These are phyloP conservation scores for Mortierella antarctica DNA, from an alignment of 192 early-diverging fungal genomes.

Conservation along the genomic window DNA sequence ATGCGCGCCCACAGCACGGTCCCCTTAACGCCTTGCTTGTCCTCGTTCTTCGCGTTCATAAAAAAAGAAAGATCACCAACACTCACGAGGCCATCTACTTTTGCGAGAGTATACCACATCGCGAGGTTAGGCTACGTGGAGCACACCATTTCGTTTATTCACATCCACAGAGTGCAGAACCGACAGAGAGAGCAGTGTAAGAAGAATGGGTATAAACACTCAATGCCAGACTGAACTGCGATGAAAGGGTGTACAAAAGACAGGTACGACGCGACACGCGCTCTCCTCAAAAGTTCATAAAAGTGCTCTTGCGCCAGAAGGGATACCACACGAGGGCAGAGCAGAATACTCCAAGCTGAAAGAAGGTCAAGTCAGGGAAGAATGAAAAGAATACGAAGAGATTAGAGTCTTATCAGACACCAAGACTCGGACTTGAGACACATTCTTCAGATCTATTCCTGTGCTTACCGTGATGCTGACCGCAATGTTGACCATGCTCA, in stretches of 20 bases:
- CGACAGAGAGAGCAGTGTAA: no score
- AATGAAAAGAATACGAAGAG: background rate
- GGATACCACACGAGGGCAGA: conserved; percentile 42
- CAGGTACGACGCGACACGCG: no score
- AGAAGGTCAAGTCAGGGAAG: background rate
- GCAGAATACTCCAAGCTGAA: conserved; percentile 44
- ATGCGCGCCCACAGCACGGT: no score
- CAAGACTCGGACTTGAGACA: background rate
- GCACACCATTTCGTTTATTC: no score
- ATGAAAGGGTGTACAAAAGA: background rate
- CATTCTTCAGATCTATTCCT: conserved; percentile 1
- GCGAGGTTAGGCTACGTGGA: no score
- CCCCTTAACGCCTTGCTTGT: no score
- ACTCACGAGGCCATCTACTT: no score
- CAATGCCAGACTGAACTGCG: background rate
- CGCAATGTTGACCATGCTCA: conserved; percentile 68
- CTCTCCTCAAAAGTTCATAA: conserved; percentile 43
- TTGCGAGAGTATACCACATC: no score
- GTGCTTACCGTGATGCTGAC: conserved; percentile 67
- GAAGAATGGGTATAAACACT: no score
- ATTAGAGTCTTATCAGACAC: background rate
- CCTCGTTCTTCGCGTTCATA: no score
- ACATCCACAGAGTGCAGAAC: no score
- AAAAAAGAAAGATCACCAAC: no score
- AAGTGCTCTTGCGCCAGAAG: conserved; percentile 54